phyloP scores from a whole-genome alignment of 208 protist species.

The Wallacemonas sp. region DNA sequence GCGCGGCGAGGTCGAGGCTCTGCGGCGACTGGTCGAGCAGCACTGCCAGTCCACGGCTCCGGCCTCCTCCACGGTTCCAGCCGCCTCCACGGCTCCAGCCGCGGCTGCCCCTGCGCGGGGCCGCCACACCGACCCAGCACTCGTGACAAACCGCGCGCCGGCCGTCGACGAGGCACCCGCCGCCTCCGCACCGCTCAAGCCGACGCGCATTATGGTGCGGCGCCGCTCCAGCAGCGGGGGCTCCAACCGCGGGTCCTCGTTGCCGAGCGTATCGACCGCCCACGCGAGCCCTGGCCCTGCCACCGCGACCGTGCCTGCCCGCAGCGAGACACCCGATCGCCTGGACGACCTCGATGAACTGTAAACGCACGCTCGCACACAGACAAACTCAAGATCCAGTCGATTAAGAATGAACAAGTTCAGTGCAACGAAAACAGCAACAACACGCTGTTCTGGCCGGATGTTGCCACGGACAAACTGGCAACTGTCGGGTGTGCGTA shows the following conservation, averaged over 20 bases:
- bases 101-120: neutral
- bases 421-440: no score
- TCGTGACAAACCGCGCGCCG: neutral
- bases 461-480: no score
- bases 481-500: neutral
- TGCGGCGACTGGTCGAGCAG: constrained; percentile 38
- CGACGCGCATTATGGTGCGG: constrained; percentile 9
- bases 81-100: neutral
- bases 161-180: neutral
- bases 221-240: constrained; percentile 8
- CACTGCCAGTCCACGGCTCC: neutral
- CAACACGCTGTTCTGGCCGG: no score
- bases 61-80: neutral
- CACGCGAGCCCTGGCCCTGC: neutral
- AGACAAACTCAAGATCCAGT: no score
- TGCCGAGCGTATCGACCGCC: neutral
- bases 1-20: constrained; percentile 31
- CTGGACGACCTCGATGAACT: constrained; percentile 12
- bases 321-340: constrained; percentile 5
- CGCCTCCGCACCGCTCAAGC: constrained; percentile 2
- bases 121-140: neutral
- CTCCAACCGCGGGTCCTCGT: constrained; percentile 1
- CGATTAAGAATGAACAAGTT: no score
- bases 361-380: constrained; percentile 9
- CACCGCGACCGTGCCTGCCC: neutral